phyloP scores from a whole-genome alignment of 2,329 filamentous ascomycete species.

The Daldinia sp. region DNA sequence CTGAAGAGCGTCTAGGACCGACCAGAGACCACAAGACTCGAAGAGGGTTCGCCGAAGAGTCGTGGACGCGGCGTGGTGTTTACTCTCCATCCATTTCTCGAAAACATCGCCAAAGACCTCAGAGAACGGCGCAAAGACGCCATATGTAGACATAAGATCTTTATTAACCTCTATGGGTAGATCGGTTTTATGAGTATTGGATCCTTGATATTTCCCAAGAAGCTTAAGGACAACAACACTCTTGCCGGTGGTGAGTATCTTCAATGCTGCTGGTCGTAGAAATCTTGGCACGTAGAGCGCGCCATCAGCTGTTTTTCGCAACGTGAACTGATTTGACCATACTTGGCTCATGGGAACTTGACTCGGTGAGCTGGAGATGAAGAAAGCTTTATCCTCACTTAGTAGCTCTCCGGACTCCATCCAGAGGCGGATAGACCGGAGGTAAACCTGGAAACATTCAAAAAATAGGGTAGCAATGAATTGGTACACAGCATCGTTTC shows the following conservation, averaged over 20 bases:
- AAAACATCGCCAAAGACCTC: slow-evolving; percentile 78
- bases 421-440: slow-evolving; percentile 82
- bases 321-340: slow-evolving; percentile 78
- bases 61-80: slow-evolving; percentile 73
- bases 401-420: slow-evolving; percentile 80
- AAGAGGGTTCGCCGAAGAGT: slow-evolving; percentile 74
- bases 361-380: slow-evolving; percentile 68
- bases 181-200: slow-evolving; percentile 49
- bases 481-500: slow-evolving; percentile 67
- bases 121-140: slow-evolving; percentile 70
- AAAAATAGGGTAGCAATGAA: slow-evolving; percentile 77
- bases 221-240: slow-evolving; percentile 84
- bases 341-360: slow-evolving; percentile 69
- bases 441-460: slow-evolving; percentile 81
- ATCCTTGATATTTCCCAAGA: slow-evolving; percentile 63
- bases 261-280: slow-evolving; percentile 71
- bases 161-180: slow-evolving; percentile 64
- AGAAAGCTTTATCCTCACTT: slow-evolving; percentile 74
- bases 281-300: slow-evolving; percentile 76
- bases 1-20: slow-evolving; percentile 72
- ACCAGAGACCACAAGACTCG: slow-evolving; percentile 71
- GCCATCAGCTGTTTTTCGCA: slow-evolving; percentile 69
- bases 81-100: slow-evolving; percentile 77
- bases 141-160: slow-evolving; percentile 58
- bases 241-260: slow-evolving; percentile 88